Evolutionary conservation across 768 basidiomycete species (phyloP).

Genomic region (Tricholoma sp.): DNA sequence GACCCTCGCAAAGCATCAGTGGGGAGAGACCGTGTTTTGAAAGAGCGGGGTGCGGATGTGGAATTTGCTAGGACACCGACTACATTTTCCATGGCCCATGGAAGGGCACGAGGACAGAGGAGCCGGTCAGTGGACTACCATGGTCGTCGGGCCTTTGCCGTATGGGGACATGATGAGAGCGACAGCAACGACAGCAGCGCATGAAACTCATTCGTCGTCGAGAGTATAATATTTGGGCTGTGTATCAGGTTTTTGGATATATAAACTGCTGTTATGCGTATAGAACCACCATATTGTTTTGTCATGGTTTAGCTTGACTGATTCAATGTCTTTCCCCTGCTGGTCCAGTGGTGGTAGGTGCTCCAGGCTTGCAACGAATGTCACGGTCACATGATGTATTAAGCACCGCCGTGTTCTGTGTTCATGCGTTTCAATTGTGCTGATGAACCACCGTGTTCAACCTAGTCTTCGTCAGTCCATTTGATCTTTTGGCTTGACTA

Average conservation of each 20-base stretch:
- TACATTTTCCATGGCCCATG: slow-evolving; percentile 30
- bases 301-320: too few relatives aligned
- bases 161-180: slow-evolving; percentile 86
- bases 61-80: slow-evolving; percentile 63
- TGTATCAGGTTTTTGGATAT: neutral
- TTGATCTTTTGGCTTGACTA: neutral
- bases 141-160: slow-evolving; percentile 65
- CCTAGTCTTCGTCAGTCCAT: too few relatives aligned
- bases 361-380: too few relatives aligned
- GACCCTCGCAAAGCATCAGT: slow-evolving; percentile 27
- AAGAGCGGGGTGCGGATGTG: slow-evolving; percentile 50
- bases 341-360: too few relatives aligned
- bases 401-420: too few relatives aligned
- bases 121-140: slow-evolving; percentile 34
- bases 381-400: neutral
- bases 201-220: slow-evolving; percentile 5
- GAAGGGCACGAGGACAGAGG: slow-evolving; percentile 28
- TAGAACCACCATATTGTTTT: too few relatives aligned
- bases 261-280: neutral
- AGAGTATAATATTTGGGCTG: neutral
- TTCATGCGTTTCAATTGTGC: too few relatives aligned
- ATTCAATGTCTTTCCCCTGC: too few relatives aligned
- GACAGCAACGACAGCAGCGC: slow-evolving; percentile 73
- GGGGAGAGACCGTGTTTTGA: slow-evolving; percentile 54
- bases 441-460: too few relatives aligned